These are phyloP conservation scores for Cicer yamashitae DNA, from an alignment of 306 rosid species.

Conservation along the genomic window DNA sequence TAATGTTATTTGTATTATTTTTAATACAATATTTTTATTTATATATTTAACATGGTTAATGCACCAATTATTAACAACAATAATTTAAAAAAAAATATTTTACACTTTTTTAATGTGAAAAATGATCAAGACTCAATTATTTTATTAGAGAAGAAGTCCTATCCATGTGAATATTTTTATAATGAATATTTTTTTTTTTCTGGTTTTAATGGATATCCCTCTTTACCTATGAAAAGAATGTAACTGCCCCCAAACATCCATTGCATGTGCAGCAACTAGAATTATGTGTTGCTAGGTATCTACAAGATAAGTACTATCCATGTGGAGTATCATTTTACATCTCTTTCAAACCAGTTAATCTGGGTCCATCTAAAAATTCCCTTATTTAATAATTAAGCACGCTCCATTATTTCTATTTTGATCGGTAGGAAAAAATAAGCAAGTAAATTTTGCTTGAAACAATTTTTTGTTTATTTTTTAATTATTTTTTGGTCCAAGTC, in stretches of 20 bases:
- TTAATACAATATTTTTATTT: too few relatives aligned
- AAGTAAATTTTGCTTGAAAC: neutral
- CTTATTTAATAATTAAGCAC: neutral
- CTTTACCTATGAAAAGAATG: constrained; percentile 38
- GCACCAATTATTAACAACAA: too few relatives aligned
- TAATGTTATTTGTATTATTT: too few relatives aligned
- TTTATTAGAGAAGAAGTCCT: too few relatives aligned
- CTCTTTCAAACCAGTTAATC: constrained; percentile 28
- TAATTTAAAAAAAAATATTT: too few relatives aligned
- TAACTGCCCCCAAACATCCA: constrained; percentile 37
- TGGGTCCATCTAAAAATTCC: constrained; percentile 23
- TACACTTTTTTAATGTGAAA: too few relatives aligned
- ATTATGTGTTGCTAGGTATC: constrained; percentile 18
- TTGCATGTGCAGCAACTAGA: constrained; percentile 59
- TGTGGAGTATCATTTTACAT: neutral
- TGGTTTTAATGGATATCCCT: neutral
- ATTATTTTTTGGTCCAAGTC: too few relatives aligned
- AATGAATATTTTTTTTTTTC: neutral
- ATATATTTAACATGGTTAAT: too few relatives aligned
- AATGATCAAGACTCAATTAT: too few relatives aligned
- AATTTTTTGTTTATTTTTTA: too few relatives aligned
- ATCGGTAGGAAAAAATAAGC: too few relatives aligned
- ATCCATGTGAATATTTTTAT: neutral
- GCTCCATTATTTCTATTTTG: neutral
- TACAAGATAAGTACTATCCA: too few relatives aligned